Conservation (phyloP, 1,284 basidiomycete genomes). For the Inonotus obliquus region DNA sequence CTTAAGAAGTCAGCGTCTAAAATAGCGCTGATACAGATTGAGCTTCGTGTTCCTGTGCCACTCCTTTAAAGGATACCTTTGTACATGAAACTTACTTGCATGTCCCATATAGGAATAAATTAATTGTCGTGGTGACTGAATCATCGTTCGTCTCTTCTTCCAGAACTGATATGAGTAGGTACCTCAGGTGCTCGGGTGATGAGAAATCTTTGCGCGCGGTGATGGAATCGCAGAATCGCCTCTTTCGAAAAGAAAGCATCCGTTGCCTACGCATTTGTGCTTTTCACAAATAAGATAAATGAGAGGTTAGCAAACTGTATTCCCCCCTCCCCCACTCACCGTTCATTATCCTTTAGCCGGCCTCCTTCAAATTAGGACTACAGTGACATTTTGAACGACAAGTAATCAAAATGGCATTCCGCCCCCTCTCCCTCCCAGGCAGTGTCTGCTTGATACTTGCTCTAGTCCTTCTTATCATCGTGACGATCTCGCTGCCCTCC, state of each 20-base stretch:
- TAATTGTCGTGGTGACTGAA: not conserved
- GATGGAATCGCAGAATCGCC: no score
- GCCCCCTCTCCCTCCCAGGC: constrained; percentile 28
- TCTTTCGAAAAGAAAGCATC: no score
- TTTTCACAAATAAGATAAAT: not conserved
- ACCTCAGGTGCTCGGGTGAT: not conserved
- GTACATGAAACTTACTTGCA: no score
- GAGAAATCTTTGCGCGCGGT: not conserved
- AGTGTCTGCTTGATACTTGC: constrained; percentile 57
- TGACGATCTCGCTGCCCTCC: constrained; percentile 65
- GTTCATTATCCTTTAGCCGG: not conserved
- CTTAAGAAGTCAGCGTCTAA: no score
- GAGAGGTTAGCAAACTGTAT: not conserved
- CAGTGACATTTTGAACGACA: no score
- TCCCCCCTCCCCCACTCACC: not conserved
- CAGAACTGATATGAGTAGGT: not conserved
- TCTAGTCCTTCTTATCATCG: constrained; percentile 60
- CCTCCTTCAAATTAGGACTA: no score
- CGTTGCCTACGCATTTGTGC: no score
- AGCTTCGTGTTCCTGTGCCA: not conserved
- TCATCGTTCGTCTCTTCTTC: not conserved
- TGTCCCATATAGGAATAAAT: no score
- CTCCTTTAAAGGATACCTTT: no score
- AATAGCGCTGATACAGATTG: not conserved
- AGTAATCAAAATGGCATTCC: not conserved